These are phyloP conservation scores for Heterobasidion occidentale DNA, from an alignment of 1,284 basidiomycete species.

Conservation along the genomic window DNA sequence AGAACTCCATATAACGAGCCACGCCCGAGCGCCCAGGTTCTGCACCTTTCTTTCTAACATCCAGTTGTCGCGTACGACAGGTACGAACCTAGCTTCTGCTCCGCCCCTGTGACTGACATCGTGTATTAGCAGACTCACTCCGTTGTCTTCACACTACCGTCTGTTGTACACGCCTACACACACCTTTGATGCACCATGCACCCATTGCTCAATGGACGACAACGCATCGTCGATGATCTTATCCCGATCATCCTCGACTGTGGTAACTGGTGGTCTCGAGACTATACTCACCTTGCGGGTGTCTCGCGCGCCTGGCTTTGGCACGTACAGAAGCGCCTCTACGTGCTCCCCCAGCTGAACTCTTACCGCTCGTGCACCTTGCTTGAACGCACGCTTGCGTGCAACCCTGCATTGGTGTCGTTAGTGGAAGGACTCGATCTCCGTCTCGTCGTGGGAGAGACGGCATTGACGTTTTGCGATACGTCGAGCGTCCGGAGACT, in stretches of 20 bases:
- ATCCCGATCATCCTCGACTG: neutral
- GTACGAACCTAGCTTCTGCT: too few relatives aligned
- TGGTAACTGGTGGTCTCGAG: neutral
- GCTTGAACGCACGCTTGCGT: neutral
- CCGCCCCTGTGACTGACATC: too few relatives aligned
- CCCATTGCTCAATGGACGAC: neutral
- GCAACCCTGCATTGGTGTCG: neutral
- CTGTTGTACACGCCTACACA: neutral
- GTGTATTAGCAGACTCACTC: too few relatives aligned
- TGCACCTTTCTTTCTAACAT: too few relatives aligned
- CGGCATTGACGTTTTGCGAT: neutral
- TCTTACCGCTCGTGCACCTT: neutral
- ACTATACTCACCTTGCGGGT: neutral
- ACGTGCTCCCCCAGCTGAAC: neutral
- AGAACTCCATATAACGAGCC: too few relatives aligned
- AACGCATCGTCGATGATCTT: neutral
- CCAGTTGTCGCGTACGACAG: too few relatives aligned
- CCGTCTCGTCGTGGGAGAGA: neutral
- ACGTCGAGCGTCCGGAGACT: neutral
- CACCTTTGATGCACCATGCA: neutral
- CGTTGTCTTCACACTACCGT: neutral
- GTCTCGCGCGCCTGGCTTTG: neutral
- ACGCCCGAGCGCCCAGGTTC: too few relatives aligned
- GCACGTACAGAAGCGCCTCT: neutral
- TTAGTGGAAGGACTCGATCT: neutral